These are phyloP conservation scores for Collybiopsis luxurians DNA, from an alignment of 768 basidiomycete species.

Conservation along the genomic window DNA sequence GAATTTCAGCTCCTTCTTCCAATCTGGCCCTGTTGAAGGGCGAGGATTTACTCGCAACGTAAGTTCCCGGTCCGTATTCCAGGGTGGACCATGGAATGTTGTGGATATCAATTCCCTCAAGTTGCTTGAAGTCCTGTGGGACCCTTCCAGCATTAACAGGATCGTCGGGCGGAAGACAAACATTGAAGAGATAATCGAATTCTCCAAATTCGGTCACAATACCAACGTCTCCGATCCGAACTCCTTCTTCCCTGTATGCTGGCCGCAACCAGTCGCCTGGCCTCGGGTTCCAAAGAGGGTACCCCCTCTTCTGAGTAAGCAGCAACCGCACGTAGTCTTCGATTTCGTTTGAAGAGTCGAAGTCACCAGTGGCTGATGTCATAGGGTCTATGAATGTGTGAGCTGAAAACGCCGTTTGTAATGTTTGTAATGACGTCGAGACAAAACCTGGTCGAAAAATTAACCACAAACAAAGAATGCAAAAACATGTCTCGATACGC, in stretches of 20 bases:
- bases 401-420: too few species aligned
- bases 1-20: not conserved
- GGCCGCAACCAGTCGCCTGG: not conserved
- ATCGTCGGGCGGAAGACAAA: not conserved
- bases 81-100: not conserved
- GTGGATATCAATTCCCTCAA: not conserved
- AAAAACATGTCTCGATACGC: too few species aligned
- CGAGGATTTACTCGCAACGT: not conserved
- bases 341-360: not conserved
- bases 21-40: not conserved
- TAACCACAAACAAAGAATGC: too few species aligned
- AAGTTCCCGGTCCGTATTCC: not conserved
- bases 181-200: slow-evolving; percentile 7
- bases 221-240: slow-evolving; percentile 1
- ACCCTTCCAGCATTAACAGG: not conserved
- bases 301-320: not conserved
- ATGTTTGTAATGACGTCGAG: too few species aligned
- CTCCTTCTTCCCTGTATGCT: not conserved
- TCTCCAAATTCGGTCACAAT: not conserved
- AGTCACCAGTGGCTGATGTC: too few species aligned
- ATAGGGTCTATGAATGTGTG: too few species aligned
- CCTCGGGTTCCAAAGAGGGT: not conserved
- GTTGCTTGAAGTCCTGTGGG: not conserved
- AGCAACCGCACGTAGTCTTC: not conserved
- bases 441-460: too few species aligned